These are phyloP conservation scores for Hordeum pubiflorum DNA, from an alignment of 202 grass and related monocot species.

Conservation along the genomic window DNA sequence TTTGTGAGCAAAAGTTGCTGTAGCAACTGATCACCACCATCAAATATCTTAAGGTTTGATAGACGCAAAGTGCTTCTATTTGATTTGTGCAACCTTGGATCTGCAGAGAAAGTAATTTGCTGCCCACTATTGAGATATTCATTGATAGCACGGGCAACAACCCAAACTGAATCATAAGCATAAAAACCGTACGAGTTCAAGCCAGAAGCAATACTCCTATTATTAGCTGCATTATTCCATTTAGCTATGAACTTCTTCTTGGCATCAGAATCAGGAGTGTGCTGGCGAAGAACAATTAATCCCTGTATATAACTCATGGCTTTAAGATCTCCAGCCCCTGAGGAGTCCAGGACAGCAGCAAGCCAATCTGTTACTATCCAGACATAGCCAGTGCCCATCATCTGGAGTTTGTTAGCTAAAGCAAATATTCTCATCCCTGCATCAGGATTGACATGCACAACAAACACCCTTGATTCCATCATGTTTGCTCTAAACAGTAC, in stretches of 20 bases:
- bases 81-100: constrained; percentile 52
- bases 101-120: constrained; percentile 55
- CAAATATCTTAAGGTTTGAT: constrained; percentile 58
- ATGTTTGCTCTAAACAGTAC: constrained; percentile 59
- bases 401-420: constrained; percentile 45
- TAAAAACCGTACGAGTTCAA: constrained; percentile 77
- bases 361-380: constrained; percentile 97
- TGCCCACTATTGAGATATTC: constrained; percentile 41
- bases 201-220: constrained; percentile 29
- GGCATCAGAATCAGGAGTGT: constrained; percentile 52
- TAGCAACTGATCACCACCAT: constrained; percentile 56
- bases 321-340: constrained; percentile 15
- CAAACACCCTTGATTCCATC: constrained; percentile 85
- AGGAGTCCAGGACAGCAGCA: constrained; percentile 69
- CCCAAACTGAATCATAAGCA: constrained; percentile 90
- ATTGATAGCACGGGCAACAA: constrained; percentile 68
- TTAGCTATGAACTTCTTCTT: constrained; percentile 61
- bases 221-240: constrained; percentile 45
- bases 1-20: constrained; percentile 65
- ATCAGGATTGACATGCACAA: constrained; percentile 90
- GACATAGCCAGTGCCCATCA: constrained; percentile 68
- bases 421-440: constrained; percentile 68
- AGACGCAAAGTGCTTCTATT: constrained; percentile 56
- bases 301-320: constrained; percentile 58
- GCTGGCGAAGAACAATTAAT: constrained; percentile 63